phyloP scores from a whole-genome alignment of 2,329 filamentous ascomycete genomes.

The Pseudogymnoascus verrucosus region DNA sequence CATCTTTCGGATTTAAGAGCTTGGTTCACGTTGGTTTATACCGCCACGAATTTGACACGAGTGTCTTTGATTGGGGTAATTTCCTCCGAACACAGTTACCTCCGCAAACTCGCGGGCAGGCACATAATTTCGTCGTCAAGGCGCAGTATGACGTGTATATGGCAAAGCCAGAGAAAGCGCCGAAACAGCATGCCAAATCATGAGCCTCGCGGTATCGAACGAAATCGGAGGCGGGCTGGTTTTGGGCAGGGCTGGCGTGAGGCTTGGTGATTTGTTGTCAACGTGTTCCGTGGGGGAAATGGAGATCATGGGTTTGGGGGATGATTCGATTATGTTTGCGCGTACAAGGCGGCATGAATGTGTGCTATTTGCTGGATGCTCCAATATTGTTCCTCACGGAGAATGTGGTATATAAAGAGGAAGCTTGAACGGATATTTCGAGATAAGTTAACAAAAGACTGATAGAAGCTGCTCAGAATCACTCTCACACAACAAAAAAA shows the following conservation, averaged over 20 bases:
- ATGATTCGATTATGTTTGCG: conserved; percentile 6
- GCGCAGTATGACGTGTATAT: conserved; percentile 2
- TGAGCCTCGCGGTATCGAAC: background rate
- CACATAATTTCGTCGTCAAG: conserved; percentile 4
- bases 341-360: conserved; percentile 2
- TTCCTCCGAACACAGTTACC: background rate
- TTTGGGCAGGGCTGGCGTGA: background rate
- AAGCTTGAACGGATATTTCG: background rate
- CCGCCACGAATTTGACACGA: background rate
- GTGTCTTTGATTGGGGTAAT: background rate
- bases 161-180: background rate
- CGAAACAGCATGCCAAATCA: conserved; percentile 2
- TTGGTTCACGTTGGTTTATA: background rate
- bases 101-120: background rate
- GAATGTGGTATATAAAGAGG: background rate
- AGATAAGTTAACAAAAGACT: background rate
- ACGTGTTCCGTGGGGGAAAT: background rate
- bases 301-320: conserved; percentile 2
- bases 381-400: background rate
- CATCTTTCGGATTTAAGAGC: background rate
- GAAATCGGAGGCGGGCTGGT: background rate
- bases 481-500: background rate
- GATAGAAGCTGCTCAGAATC: background rate
- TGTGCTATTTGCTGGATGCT: background rate
- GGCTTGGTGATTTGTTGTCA: background rate